phyloP scores from a whole-genome alignment of 352 stramenopile species.

The Sclerospora graminicola region DNA sequence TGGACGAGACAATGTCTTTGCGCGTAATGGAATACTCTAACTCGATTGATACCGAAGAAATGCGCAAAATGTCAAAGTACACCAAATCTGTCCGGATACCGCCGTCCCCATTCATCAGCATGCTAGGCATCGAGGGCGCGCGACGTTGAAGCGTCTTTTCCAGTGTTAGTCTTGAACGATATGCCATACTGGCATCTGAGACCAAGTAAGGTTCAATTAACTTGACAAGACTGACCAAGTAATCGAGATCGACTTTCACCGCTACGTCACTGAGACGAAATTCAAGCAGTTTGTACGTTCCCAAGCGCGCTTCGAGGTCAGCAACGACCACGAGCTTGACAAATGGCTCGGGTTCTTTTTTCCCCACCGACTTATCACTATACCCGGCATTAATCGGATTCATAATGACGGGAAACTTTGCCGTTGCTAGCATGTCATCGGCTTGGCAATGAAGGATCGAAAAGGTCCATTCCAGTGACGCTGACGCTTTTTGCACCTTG shows the following conservation, averaged over 20 bases:
- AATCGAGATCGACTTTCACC: constrained; percentile 81
- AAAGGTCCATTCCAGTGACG: constrained; percentile 67
- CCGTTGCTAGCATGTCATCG: constrained; percentile 76
- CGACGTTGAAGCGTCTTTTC: constrained; percentile 47
- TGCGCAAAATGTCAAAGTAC: constrained; percentile 75
- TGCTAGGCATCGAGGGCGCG: constrained; percentile 49
- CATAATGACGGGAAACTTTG: constrained; percentile 79
- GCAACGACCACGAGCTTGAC: constrained; percentile 68
- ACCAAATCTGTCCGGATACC: constrained; percentile 67
- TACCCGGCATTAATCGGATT: constrained; percentile 73
- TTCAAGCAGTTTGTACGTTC: constrained; percentile 77
- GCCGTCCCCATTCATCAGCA: constrained; percentile 42
- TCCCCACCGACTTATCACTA: constrained; percentile 58
- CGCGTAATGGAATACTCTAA: constrained; percentile 80
- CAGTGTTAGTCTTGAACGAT: constrained; percentile 47
- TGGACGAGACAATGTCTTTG: constrained; percentile 70
- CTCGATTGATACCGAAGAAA: constrained; percentile 60
- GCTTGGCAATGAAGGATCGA: constrained; percentile 75
- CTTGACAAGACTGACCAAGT: constrained; percentile 72
- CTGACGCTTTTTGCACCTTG: constrained; percentile 53
- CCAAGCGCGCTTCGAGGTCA: constrained; percentile 60
- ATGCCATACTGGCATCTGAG: constrained; percentile 50
- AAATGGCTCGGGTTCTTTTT: constrained; percentile 46
- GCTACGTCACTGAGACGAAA: constrained; percentile 56
- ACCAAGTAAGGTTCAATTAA: constrained; percentile 71